Base-by-base conservation (phyloP, 2,329 filamentous ascomycete species). In the Ciborinia camelliae region DNA sequence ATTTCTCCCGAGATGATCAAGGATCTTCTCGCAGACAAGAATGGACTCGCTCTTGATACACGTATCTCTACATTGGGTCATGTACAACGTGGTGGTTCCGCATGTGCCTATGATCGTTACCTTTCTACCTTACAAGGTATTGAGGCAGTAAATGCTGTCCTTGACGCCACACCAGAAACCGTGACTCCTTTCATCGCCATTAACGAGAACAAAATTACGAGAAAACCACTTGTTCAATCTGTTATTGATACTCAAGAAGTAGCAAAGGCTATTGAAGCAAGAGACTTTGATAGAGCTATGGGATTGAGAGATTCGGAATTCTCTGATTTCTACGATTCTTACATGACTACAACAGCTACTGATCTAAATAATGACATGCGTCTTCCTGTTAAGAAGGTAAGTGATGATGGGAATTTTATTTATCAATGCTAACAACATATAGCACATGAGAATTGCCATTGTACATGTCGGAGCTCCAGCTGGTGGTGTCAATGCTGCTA, bases 401-500 rank as follows among this genome's bases (percentile, higher is more conserved):
- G 84, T 77, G 14, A 20, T n/a, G 23, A 50, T 65, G 3, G 23
- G 7, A 18, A 26, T 1, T 28, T 45, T 45, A 37, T 12, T 41
- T 20, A 35, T 26, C 20, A 20, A 57, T 62, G 54, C 75, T 81
- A 66, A 81, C 70, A 8, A 47, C 45, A 45, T 30, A 20, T 68
- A 93, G 90, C 87, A 89, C 71, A 92, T 98, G 91, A 88, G 87
- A 70, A 91, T 99, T 73, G 95, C 92, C 57, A 97, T 99, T 74
- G 91, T 99, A 78, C 96, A 98, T 73, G 93, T 98, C 30, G 95
- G 95, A 73, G 95, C 95, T 15, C 95, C 95, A 9, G 95, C 95
- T 37, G 95, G 95, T 77, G 95, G 95, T 73, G 98, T 99, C 91
- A 99, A 99, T 78, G 93, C 94, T 35, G 95, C 95, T 50, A 95